Evolutionary conservation across 306 rosid genomes (phyloP).

Genomic region (Parietaria judaica): DNA sequence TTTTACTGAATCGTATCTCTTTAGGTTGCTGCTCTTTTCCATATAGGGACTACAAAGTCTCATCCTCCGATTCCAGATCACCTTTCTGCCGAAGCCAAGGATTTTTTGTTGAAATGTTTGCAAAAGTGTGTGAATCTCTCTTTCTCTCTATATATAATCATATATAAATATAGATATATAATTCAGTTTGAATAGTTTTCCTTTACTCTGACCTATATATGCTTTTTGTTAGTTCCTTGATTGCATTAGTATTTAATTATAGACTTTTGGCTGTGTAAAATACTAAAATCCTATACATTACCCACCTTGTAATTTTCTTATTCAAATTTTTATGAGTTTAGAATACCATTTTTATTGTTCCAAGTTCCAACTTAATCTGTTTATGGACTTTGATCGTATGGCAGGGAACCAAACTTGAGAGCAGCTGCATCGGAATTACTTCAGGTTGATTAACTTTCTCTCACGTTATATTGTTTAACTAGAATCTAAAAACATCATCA

Average conservation of each 20-base stretch:
- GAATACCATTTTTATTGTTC: not conserved
- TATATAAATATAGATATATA: too few relatives aligned
- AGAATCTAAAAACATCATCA: not conserved
- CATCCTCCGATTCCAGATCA: slow-evolving; percentile 99
- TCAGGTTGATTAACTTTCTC: slow-evolving; percentile 45
- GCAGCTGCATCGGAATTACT: slow-evolving; percentile 75
- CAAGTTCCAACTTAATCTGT: not conserved
- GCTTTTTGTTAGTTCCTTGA: too few relatives aligned
- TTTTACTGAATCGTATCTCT: slow-evolving; percentile 32
- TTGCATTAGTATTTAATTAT: not conserved
- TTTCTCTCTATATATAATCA: slow-evolving; percentile 5
- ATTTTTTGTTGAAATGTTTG: slow-evolving; percentile 86
- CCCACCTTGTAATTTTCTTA: not conserved
- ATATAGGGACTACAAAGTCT: slow-evolving; percentile 94
- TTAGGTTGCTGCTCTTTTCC: slow-evolving; percentile 97
- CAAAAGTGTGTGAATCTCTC: slow-evolving; percentile 56
- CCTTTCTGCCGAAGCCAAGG: slow-evolving; percentile 77
- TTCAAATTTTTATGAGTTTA: not conserved
- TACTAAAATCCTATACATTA: not conserved
- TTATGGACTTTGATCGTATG: slow-evolving; percentile 21
- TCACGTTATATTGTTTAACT: not conserved
- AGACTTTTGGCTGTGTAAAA: too few relatives aligned
- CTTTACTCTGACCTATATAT: not conserved
- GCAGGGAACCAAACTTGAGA: slow-evolving; percentile 88
- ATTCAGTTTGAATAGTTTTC: not conserved